Conservation (phyloP, 2,329 filamentous ascomycete genomes). For the Exophiala xenobiotica region DNA sequence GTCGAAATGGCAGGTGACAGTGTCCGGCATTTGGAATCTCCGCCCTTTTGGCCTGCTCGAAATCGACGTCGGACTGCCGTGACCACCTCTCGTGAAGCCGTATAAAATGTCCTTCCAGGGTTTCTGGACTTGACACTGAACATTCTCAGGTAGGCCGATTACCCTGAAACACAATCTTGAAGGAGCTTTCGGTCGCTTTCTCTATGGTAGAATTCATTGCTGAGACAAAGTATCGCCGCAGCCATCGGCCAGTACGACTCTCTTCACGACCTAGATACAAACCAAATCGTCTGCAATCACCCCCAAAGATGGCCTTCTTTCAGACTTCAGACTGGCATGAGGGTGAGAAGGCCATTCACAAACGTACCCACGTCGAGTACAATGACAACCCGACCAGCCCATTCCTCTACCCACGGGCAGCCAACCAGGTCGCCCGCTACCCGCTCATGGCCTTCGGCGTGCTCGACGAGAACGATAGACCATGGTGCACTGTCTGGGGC, state of each 20-base stretch:
- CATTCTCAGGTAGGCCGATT: too few species aligned
- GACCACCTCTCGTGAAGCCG: too few species aligned
- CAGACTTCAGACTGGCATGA: conserved; percentile 53
- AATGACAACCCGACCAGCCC: conserved; percentile 66
- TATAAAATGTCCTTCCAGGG: too few species aligned
- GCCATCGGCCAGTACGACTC: background rate
- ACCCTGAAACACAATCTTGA: too few species aligned
- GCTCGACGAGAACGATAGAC: conserved; percentile 55
- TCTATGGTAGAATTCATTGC: background rate
- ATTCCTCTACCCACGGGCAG: conserved; percentile 62
- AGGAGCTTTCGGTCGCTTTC: too few species aligned
- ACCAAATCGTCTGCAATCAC: background rate
- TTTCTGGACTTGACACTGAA: too few species aligned
- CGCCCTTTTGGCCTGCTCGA: too few species aligned
- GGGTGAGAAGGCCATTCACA: conserved; percentile 67
- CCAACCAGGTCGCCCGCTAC: conserved; percentile 59
- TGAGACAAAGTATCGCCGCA: background rate
- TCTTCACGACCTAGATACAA: background rate
- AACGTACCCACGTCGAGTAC: conserved; percentile 57
- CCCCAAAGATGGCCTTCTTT: conserved; percentile 13
- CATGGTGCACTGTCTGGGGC: conserved; percentile 80
- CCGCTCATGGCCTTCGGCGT: conserved; percentile 73
- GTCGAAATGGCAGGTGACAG: too few species aligned
- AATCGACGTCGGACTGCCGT: too few species aligned
- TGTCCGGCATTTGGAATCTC: too few species aligned